A percentile compares a stretch with the other conserved stretches of the same genome.
These are phyloP conservation scores for Calonectria hawksworthii DNA, from an alignment of 2,329 filamentous ascomycete genomes.

Conservation along the genomic window DNA sequence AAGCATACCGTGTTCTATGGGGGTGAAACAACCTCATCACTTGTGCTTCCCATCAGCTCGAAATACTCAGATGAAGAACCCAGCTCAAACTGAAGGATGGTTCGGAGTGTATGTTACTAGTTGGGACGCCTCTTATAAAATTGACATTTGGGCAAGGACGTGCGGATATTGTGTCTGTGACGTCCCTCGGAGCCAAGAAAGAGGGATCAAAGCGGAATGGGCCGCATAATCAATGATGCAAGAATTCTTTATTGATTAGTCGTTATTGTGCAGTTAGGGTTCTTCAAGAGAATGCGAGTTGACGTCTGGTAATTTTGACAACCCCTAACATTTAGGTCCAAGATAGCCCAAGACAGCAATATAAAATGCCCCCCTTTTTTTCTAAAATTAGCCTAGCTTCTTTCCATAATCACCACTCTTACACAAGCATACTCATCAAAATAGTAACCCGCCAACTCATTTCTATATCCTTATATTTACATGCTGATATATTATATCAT, in stretches of 20 bases:
- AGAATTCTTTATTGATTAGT: not conserved
- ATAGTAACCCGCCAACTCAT: too few relatives aligned
- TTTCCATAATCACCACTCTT: too few relatives aligned
- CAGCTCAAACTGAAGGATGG: too few relatives aligned
- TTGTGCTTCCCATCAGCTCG: not conserved
- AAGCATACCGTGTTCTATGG: not conserved
- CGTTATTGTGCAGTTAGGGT: too few relatives aligned
- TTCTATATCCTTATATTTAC: too few relatives aligned
- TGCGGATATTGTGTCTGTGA: not conserved
- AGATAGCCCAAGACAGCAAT: too few relatives aligned
- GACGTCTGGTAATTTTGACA: not conserved
- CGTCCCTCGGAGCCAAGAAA: not conserved
- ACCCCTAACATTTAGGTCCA: too few relatives aligned
- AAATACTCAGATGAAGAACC: not conserved
- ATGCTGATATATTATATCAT: too few relatives aligned
- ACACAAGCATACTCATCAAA: too few relatives aligned
- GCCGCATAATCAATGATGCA: not conserved
- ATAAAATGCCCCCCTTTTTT: too few relatives aligned
- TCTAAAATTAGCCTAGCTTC: too few relatives aligned
- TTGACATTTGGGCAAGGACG: not conserved
- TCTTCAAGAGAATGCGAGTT: not conserved
- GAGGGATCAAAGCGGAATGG: not conserved
- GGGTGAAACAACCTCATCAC: not conserved
- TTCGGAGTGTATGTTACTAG: not conserved
- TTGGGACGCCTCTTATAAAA: not conserved